phyloP scores from a whole-genome alignment of 441 rosid genomes.

The Eruca vesicaria region DNA sequence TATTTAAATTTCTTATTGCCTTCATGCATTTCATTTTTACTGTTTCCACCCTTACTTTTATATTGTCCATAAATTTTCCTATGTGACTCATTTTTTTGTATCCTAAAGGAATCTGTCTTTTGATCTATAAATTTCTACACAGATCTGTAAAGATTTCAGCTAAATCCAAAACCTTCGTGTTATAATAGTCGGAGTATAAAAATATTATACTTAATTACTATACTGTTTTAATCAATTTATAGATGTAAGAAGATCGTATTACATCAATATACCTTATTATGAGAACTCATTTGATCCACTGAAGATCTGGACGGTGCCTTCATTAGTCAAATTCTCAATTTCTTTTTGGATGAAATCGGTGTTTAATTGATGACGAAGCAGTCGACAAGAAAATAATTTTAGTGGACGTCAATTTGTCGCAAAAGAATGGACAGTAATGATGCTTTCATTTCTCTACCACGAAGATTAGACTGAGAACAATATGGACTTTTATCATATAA shows the following conservation, averaged over 20 bases:
- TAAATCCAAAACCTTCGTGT: neutral
- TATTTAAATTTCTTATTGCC: neutral
- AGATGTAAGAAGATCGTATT: neutral
- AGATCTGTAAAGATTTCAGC: neutral
- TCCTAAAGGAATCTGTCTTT: too few species aligned
- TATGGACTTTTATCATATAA: too few species aligned
- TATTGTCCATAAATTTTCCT: neutral
- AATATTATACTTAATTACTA: neutral
- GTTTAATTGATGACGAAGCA: constrained; percentile 1
- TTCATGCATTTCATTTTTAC: neutral
- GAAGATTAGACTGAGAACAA: too few species aligned
- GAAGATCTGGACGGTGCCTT: constrained; percentile 13
- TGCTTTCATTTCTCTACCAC: too few species aligned
- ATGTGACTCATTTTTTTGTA: neutral
- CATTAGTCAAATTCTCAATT: neutral
- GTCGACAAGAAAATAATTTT: constrained; percentile 1
- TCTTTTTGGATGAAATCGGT: neutral
- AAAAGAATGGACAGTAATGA: constrained; percentile 12
- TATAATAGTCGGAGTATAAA: neutral
- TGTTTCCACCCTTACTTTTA: neutral
- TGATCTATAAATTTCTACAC: neutral
- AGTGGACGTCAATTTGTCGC: constrained; percentile 15
- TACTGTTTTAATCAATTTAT: neutral
- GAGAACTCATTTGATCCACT: neutral
- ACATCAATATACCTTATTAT: neutral